Evolutionary conservation across 2,329 filamentous ascomycete genomes (phyloP), one percentile per base, ranked within the genome.

Genomic region (Fusarium verrucosum): DNA sequence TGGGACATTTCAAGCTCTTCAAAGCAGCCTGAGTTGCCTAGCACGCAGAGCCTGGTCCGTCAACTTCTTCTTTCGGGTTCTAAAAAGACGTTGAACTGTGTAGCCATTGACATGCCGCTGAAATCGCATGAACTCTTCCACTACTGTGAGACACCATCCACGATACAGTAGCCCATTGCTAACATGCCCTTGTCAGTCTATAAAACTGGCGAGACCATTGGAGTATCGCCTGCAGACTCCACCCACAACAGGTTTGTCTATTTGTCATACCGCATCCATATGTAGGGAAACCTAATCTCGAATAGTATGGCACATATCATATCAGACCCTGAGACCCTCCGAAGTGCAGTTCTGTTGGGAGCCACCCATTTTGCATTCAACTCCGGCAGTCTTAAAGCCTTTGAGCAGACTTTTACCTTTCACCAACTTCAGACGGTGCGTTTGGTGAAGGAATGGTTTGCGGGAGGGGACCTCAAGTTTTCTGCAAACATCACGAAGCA

Each of bases 341-440:
- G 58, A 20, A 62, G 17, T 7, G 40, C 50, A 8, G 36, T 63
- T 2, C 17, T 63, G 2, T 36, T 63, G 16, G 58, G 58, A 4
- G 60, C 58, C 2, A 51, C 44, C n/a, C 46, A 63, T 23, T 58
- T 62, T 5, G 53, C 60, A 0, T 63, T 62, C 19, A 62, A 62
- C 3, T 33, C 37, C 2, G 58, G 52, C 4, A 36, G 41, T 11
- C 45, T 63, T 0, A 26, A 36, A 14, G 33, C 25, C 8, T 62
- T 62, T 20, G 58, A 63, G 10, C 32, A 30, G 5, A 63, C 58
- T 0, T 58, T 62, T 35, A 32, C 58, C 2, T 47, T 43, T 14
- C 60, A 63, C 17, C 25, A 57, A 2, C 46, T 63, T 3, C 40
- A 63, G 8, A 49, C 58, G 3, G 36, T 63, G 14, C 58, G 52